A percentile compares a stretch with the other conserved stretches of the same genome.
Evolutionary conservation across 2,329 filamentous ascomycete genomes (phyloP).

Genomic region (Fusarium sp.): DNA sequence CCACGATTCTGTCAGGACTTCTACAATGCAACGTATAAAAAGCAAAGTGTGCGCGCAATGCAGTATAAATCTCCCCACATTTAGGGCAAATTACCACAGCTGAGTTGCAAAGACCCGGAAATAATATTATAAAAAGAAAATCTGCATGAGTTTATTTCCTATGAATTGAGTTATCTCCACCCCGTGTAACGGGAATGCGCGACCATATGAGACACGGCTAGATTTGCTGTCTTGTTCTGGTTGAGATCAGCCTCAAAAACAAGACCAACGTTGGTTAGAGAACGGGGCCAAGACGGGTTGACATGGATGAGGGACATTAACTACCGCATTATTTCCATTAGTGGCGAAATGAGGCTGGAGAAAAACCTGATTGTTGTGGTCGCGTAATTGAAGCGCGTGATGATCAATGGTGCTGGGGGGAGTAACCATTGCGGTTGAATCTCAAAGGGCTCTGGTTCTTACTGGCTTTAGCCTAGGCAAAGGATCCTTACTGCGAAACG

Average conservation of each 20-base stretch:
- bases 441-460: too few relatives aligned
- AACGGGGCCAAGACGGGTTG: not conserved
- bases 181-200: not conserved
- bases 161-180: not conserved
- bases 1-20: not conserved
- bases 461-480: not conserved
- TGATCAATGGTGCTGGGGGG: rapidly evolving
- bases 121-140: not conserved
- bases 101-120: too few relatives aligned
- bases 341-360: not conserved
- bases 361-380: not conserved
- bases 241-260: not conserved
- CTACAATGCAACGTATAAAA: not conserved
- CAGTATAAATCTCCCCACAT: not conserved
- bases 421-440: not conserved
- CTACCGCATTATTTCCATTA: not conserved
- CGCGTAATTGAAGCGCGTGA: not conserved
- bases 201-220: not conserved
- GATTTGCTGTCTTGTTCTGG: not conserved
- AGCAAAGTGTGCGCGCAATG: not conserved
- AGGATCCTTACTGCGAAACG: not conserved
- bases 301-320: not conserved
- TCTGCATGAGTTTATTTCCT: not conserved
- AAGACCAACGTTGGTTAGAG: not conserved
- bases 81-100: not conserved